Percentiles rank a stretch among this genome's conserved stretches.
Conservation (phyloP, 306 rosid species). For the Cucumis melo region DNA sequence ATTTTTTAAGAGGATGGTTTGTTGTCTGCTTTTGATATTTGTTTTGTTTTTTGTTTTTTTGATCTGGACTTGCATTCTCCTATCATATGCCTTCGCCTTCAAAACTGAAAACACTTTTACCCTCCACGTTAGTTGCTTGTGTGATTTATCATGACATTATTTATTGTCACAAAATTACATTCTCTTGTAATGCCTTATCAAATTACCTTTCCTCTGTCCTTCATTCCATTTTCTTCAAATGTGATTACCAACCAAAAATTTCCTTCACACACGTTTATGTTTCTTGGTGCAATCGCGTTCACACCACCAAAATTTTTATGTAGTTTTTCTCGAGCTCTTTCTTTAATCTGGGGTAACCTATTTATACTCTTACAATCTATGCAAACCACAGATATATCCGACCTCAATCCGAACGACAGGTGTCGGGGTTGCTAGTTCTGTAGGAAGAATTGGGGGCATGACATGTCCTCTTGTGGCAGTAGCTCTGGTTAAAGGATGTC, state of each 20-base stretch:
- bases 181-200: background rate
- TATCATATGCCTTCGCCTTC: slow-evolving; percentile 2
- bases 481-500: slow-evolving; percentile 73
- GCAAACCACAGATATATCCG: slow-evolving; percentile 60
- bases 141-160: background rate
- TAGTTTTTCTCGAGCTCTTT: background rate
- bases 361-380: background rate
- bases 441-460: slow-evolving; percentile 93
- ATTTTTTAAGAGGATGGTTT: background rate
- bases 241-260: background rate
- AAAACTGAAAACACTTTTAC: background rate
- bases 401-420: slow-evolving; percentile 86
- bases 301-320: background rate
- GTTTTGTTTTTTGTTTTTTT: background rate
- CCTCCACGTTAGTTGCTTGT: background rate
- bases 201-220: background rate
- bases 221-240: background rate
- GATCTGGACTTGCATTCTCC: slow-evolving; percentile 4
- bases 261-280: background rate
- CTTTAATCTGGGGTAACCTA: background rate
- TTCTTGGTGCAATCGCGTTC: background rate
- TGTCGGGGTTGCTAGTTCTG: slow-evolving; percentile 76
- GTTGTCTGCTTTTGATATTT: background rate
- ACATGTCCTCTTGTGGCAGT: slow-evolving; percentile 82
- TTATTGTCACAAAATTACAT: background rate